Evolutionary conservation across 805 yeast species (phyloP).

Genomic region (Dipodascus albidus): DNA sequence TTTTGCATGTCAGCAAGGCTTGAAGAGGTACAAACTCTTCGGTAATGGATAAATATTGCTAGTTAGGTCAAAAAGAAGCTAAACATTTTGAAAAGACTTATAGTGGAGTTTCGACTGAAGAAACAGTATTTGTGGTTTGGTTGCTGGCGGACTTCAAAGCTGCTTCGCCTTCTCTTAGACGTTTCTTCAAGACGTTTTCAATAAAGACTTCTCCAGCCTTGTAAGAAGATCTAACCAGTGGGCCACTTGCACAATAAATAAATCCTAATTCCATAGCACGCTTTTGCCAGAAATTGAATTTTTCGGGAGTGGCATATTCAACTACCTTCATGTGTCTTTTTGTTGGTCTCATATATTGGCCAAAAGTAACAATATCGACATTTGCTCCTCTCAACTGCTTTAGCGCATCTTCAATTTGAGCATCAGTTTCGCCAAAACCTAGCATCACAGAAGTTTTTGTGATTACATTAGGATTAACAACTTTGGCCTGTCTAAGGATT

Average conservation of each 20-base stretch:
- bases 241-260: slow-evolving; percentile 94
- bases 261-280: slow-evolving; percentile 81
- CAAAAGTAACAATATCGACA: slow-evolving; percentile 95
- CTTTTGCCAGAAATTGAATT: slow-evolving; percentile 87
- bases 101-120: background rate
- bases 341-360: slow-evolving; percentile 98
- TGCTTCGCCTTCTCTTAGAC: slow-evolving; percentile 25
- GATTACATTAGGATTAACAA: slow-evolving; percentile 56
- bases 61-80: too few species aligned
- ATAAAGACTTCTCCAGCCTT: slow-evolving; percentile 98
- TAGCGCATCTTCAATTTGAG: slow-evolving; percentile 67
- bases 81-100: too few species aligned
- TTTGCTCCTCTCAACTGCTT: slow-evolving; percentile 59
- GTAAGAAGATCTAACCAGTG: slow-evolving; percentile 89
- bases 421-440: slow-evolving; percentile 95
- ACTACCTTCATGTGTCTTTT: slow-evolving; percentile 98
- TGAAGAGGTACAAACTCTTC: too few species aligned
- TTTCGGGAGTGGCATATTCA: slow-evolving; percentile 87
- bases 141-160: background rate
- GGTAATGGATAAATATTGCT: too few species aligned
- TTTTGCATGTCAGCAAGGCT: too few species aligned
- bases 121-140: background rate
- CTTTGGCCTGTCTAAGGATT: slow-evolving; percentile 73
- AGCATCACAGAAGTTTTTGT: slow-evolving; percentile 95
- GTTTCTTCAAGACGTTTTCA: slow-evolving; percentile 79